phyloP scores from a whole-genome alignment of 2,329 filamentous ascomycete genomes.

The Fonsecaea monophora region DNA sequence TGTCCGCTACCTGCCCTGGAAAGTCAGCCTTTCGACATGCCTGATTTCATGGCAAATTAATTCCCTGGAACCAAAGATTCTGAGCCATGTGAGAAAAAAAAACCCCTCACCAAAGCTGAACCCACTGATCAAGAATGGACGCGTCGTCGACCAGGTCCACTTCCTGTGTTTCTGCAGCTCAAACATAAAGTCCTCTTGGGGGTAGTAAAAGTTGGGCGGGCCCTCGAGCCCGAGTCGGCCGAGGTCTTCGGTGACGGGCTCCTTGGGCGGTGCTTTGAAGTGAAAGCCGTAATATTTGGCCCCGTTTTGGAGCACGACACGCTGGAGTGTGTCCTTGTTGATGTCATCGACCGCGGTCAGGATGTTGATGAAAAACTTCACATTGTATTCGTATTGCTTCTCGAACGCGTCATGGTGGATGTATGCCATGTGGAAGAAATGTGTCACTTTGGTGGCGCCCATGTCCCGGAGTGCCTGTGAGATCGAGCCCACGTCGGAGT shows the following conservation, averaged over 20 bases:
- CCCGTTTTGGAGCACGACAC: background rate
- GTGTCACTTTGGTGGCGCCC: background rate
- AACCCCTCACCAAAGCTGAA: background rate
- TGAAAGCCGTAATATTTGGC: background rate
- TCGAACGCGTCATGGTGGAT: background rate
- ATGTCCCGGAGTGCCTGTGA: background rate
- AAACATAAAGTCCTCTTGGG: background rate
- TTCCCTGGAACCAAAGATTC: no score
- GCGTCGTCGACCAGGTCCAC: background rate
- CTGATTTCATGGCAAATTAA: background rate
- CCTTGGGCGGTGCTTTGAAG: background rate
- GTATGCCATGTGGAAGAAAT: constrained; percentile 2
- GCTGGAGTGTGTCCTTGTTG: background rate
- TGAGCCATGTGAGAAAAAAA: background rate
- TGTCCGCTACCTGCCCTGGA: background rate
- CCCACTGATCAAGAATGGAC: background rate
- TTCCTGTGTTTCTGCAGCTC: background rate
- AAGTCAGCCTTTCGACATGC: background rate
- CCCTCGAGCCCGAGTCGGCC: background rate
- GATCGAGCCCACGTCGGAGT: background rate
- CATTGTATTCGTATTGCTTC: background rate
- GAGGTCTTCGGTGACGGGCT: background rate
- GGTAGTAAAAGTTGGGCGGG: background rate
- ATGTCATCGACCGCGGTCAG: background rate
- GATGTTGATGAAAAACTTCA: background rate